These are phyloP conservation scores for Diplocarpon rosae DNA, from an alignment of 2,329 filamentous ascomycete genomes.

Conservation along the genomic window DNA sequence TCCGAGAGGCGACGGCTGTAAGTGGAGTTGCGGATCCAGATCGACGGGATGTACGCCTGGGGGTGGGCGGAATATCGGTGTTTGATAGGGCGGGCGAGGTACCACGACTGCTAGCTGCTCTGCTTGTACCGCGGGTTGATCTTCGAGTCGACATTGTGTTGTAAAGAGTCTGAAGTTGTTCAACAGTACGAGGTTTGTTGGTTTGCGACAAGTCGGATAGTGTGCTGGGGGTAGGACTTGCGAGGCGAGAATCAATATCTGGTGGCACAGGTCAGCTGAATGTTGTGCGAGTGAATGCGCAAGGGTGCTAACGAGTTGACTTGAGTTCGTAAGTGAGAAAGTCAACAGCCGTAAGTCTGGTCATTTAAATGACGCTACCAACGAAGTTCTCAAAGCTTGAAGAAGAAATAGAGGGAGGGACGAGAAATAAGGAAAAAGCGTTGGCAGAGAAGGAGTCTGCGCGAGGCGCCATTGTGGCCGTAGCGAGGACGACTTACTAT, in stretches of 20 bases:
- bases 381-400: too few species aligned
- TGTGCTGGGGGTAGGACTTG: neutral
- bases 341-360: too few species aligned
- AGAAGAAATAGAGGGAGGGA: neutral
- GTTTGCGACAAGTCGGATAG: neutral
- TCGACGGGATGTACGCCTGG: constrained; percentile 10
- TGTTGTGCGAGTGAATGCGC: neutral
- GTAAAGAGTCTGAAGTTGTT: neutral
- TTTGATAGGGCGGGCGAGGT: constrained; percentile 13
- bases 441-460: too few species aligned
- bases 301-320: neutral
- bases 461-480: neutral
- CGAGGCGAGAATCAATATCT: neutral
- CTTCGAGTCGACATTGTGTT: constrained; percentile 21
- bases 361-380: too few species aligned
- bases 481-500: constrained; percentile 15
- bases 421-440: neutral
- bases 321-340: neutral
- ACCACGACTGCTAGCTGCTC: constrained; percentile 14
- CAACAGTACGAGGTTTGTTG: neutral
- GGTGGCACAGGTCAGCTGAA: neutral
- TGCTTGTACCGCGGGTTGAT: constrained; percentile 18
- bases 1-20: constrained; percentile 14
- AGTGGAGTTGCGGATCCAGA: constrained; percentile 8
- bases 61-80: constrained; percentile 13